These are phyloP conservation scores for Leucocoprinus leucothites DNA, from an alignment of 768 basidiomycete species.

Conservation along the genomic window DNA sequence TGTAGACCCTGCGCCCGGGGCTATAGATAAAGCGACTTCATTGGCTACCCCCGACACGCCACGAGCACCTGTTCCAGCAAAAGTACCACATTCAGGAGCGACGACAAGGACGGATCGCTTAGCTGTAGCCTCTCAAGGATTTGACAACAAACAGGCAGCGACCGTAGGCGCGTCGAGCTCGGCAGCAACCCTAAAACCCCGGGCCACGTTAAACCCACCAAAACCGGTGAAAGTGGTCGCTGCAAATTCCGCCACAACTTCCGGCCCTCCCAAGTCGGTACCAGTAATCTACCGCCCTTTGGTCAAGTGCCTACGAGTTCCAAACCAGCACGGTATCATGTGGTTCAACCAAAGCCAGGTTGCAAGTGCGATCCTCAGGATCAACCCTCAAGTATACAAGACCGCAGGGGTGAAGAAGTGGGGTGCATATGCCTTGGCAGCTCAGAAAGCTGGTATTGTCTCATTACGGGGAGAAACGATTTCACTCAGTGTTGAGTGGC, in stretches of 20 bases:
- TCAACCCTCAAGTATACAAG: conserved; percentile 12
- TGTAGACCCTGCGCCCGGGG: too few relatives aligned
- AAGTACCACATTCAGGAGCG: too few relatives aligned
- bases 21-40: too few relatives aligned
- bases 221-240: background rate
- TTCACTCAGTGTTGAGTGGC: conserved; percentile 11
- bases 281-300: conserved; percentile 9
- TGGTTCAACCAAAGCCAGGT: conserved; percentile 1
- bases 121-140: too few relatives aligned
- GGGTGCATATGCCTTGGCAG: conserved; percentile 3
- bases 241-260: background rate
- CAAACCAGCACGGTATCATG: background rate
- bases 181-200: too few relatives aligned
- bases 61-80: too few relatives aligned
- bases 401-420: conserved; percentile 12
- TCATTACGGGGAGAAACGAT: conserved; percentile 5
- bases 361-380: conserved; percentile 5
- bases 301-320: conserved; percentile 7
- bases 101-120: too few relatives aligned
- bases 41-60: too few relatives aligned
- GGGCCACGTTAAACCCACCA: background rate
- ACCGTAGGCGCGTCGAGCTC: too few relatives aligned
- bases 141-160: too few relatives aligned
- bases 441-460: conserved; percentile 12
- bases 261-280: background rate